A percentile compares a stretch with the other conserved stretches of the same genome.
Evolutionary conservation across 805 yeast genomes (phyloP).

Genomic region (Zygosaccharomyces rouxii): DNA sequence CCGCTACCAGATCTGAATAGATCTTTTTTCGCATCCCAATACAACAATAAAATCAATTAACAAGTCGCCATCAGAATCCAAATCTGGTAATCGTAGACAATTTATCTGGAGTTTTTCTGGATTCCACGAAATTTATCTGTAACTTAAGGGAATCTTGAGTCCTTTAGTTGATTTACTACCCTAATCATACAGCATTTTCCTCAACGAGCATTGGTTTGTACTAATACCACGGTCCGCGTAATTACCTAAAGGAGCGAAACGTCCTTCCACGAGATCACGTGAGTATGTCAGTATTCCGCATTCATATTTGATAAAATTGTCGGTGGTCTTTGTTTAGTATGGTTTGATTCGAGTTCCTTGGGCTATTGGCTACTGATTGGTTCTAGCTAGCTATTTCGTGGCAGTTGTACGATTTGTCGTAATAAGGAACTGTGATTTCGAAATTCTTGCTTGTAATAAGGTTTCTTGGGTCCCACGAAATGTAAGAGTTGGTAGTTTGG

Average conservation of each 20-base stretch:
- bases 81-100: background rate
- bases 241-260: background rate
- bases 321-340: no score
- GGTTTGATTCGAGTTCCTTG: background rate
- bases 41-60: background rate
- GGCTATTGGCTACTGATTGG: background rate
- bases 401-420: background rate
- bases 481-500: background rate
- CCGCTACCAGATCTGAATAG: background rate
- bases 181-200: constrained; percentile 4
- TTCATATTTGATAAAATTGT: no score
- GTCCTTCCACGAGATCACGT: background rate
- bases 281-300: background rate
- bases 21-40: constrained; percentile 3
- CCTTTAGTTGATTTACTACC: constrained; percentile 1
- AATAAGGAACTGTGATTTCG: background rate
- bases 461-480: constrained; percentile 5
- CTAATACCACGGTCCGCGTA: constrained; percentile 5
- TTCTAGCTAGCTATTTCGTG: constrained; percentile 1
- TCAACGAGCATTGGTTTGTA: background rate
- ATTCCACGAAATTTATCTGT: constrained; percentile 1
- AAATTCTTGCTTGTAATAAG: background rate
- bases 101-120: background rate
- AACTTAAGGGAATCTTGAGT: background rate
- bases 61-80: constrained; percentile 3